Evolutionary conservation across 225 moss, liverwort and hornwort genomes (phyloP), one percentile per base, ranked within the genome.

Genomic region (Lunularia cruciata): DNA sequence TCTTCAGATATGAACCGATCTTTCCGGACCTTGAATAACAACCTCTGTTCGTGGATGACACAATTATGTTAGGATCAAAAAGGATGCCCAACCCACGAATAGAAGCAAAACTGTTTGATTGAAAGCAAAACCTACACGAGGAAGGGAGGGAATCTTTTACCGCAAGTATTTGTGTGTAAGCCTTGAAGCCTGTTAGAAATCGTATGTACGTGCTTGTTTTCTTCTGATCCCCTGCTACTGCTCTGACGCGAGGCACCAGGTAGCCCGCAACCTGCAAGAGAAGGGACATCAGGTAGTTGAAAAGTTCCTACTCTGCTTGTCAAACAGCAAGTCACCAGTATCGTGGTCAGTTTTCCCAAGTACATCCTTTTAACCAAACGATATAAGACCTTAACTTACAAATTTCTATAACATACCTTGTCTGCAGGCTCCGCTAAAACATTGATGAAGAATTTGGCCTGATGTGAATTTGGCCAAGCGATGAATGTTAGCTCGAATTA

Each of bases 371-470:
- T 8, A 60, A 32, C 8, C 58, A 34, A 22, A 48, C 20, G 8
- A 45, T 30, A 18, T 0, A 16, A 18, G 19, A 46, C 43, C 25
- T 6, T 19, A 4, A 64, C 6, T 31, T 0, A 19, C 26, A 5
- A 26, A 30, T 64, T 30, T 25, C 26, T 30, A 28, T 19, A 5
- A 54, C 49, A 32, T 69, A 95, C 95, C 88, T 83, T 83, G 32
- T 98, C 88, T 67, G 91, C 84, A 67, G 86, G 89, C 37, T 98
- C 93, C 54, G 98, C 98, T 56, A 98, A 63, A 66, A 82, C 85
- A 58, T 98, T 98, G 43, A 98, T 91, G 75, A 98, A 98, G 65
- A 98, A 98, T 60, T 93, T 98, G 45, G 98, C 93, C 98, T 98
- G 88, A n/a, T n/a, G n/a, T n/a, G n/a, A n/a, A n/a, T n/a, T n/a